Evolutionary conservation across 495 filamentous ascomycete species (phyloP).

Genomic region (Mycothermus thermophilus): DNA sequence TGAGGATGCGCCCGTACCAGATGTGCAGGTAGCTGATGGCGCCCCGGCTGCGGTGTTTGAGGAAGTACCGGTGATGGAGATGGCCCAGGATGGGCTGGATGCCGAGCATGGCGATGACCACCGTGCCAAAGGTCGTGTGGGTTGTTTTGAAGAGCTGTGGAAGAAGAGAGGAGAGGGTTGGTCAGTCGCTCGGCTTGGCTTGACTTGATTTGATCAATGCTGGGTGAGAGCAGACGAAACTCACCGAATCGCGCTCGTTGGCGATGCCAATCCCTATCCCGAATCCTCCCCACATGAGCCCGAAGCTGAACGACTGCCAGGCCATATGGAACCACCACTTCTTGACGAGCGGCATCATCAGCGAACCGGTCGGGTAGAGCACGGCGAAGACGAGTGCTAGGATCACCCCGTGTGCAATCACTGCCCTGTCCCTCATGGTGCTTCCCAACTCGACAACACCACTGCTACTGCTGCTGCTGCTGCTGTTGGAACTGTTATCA

Average conservation of each 20-base stretch:
- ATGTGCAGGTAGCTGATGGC: slow-evolving; percentile 47
- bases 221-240: slow-evolving; percentile 6
- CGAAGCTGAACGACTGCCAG: slow-evolving; percentile 44
- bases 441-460: too few relatives aligned
- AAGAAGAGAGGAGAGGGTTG: too few relatives aligned
- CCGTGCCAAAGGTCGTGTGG: slow-evolving; percentile 43
- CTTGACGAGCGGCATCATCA: slow-evolving; percentile 40
- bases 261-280: slow-evolving; percentile 44
- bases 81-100: slow-evolving; percentile 53
- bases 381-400: slow-evolving; percentile 44
- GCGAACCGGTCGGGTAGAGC: slow-evolving; percentile 43
- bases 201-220: neutral
- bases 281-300: slow-evolving; percentile 45
- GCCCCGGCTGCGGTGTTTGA: slow-evolving; percentile 34
- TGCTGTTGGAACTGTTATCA: neutral
- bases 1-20: slow-evolving; percentile 52
- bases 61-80: slow-evolving; percentile 47
- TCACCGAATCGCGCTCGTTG: slow-evolving; percentile 21
- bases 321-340: slow-evolving; percentile 41
- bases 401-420: slow-evolving; percentile 35
- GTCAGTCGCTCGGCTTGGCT: too few relatives aligned
- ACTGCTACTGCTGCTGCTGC: slow-evolving; percentile 4
- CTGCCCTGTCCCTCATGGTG: slow-evolving; percentile 1
- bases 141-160: slow-evolving; percentile 27
- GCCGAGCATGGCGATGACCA: slow-evolving; percentile 42